These are phyloP conservation scores for Paraurostyla sp. DNA, from an alignment of 73 alveolate species.

Conservation along the genomic window DNA sequence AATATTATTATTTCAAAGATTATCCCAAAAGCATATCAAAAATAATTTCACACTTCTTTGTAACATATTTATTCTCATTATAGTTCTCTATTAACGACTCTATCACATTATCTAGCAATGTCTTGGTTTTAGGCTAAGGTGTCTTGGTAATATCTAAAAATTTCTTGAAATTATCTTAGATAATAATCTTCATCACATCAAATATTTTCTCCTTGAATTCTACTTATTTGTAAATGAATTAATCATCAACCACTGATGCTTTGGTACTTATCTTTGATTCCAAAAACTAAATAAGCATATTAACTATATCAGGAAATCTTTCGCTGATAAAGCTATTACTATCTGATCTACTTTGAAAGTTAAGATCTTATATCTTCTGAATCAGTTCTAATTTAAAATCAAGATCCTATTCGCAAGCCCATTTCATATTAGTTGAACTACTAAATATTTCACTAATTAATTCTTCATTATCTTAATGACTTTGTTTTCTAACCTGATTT, in stretches of 20 bases:
- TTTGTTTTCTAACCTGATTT: neutral
- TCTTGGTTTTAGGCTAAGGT: neutral
- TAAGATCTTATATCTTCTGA: neutral
- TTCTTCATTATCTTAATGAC: neutral
- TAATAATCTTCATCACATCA: neutral
- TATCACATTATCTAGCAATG: neutral
- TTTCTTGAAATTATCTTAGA: slow-evolving; percentile 21
- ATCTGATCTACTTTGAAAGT: neutral
- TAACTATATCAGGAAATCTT: neutral
- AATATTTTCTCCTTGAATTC: slow-evolving; percentile 21
- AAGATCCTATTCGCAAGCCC: neutral
- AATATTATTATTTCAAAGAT: neutral
- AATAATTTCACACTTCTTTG: slow-evolving; percentile 1
- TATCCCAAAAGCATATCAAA: neutral
- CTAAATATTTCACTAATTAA: neutral
- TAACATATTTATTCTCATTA: slow-evolving; percentile 12
- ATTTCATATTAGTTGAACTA: neutral
- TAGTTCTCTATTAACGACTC: neutral
- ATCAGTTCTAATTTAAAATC: slow-evolving; percentile 2
- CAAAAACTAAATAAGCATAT: neutral
- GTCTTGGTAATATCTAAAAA: neutral
- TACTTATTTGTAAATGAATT: neutral
- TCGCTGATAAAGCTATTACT: neutral
- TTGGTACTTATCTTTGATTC: neutral
- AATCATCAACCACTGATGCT: neutral